A percentile compares a stretch with the other conserved stretches of the same genome.
Evolutionary conservation across 352 stramenopile species (phyloP).

Genomic region (Hyaloperonospora brassicae): DNA sequence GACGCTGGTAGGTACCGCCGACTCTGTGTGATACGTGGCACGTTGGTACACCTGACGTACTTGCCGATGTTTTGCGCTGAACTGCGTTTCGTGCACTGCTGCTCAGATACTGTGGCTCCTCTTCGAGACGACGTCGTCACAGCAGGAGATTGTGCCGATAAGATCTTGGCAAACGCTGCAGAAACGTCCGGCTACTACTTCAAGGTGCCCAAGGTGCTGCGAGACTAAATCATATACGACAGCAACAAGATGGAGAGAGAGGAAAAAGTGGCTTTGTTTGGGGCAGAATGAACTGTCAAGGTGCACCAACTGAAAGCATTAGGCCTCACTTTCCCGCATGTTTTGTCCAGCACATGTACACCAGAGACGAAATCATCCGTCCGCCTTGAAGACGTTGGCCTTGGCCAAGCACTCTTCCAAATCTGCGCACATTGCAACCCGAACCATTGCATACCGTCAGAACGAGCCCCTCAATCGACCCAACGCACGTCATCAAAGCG

Average conservation of each 20-base stretch:
- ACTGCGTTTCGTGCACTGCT: background rate
- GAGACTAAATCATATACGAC: constrained; percentile 39
- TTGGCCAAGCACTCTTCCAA: constrained; percentile 84
- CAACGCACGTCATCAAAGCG: background rate
- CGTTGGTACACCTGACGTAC: background rate
- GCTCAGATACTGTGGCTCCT: constrained; percentile 30
- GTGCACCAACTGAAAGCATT: too few relatives aligned
- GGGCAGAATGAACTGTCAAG: constrained; percentile 12
- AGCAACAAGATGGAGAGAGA: constrained; percentile 2
- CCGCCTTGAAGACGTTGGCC: constrained; percentile 55
- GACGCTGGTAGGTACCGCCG: constrained; percentile 28
- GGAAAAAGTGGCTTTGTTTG: constrained; percentile 3
- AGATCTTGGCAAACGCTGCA: constrained; percentile 67
- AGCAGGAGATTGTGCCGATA: constrained; percentile 61
- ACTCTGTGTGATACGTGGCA: background rate
- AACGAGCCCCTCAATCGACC: background rate
- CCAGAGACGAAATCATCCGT: constrained; percentile 10
- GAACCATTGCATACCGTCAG: background rate
- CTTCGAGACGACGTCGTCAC: constrained; percentile 70
- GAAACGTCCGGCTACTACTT: constrained; percentile 79
- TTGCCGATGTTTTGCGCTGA: background rate
- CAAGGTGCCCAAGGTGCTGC: constrained; percentile 80
- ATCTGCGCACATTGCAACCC: constrained; percentile 27
- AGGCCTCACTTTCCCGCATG: too few relatives aligned
- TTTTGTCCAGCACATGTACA: too few relatives aligned